Base-by-base conservation (phyloP, 176 grass and related monocot genomes). In the Ampelocalamus luodianensis region DNA sequence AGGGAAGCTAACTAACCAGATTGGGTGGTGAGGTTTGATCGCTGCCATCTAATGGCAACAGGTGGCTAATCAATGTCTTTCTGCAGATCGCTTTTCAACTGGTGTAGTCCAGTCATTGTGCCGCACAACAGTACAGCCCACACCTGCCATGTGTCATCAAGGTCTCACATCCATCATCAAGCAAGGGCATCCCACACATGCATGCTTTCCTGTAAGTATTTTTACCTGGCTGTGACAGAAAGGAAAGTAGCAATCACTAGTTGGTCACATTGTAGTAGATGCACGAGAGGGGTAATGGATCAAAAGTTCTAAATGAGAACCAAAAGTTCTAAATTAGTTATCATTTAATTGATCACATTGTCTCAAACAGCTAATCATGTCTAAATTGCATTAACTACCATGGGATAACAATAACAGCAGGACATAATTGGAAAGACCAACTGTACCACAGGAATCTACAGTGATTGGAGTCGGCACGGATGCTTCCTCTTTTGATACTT, bases 401-500 rank as follows among this genome's bases (percentile, higher is more conserved):
- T n/a, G n/a, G 65, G 40, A 43, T 70, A 74, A 32, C 6, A 51
- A 24, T n/a, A 68, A 29, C n/a, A 89, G 14, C 8, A 74, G 13
- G 42, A 29, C 29, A 71, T 63, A 85, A 70, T 60, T 27, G 26
- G 27, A 61, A 73, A 85, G 18, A 45, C 18, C 24, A 82, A 68
- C 29, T 69, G 63, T 90, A 97, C 86, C 92, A 91, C 68, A 97
- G 56, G 83, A 94, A 45, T 94, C 90, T 79, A 89, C 85, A 70
- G 70, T 15, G 6, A 90, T 77, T 72, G 86, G 82, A 76, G 74
- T 84, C 0, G 26, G 51, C 64, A 73, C 1, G 20, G 51, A 83
- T 14, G 38, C 58, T 79, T 66, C 91, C 85, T 60, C 83, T 29
- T 70, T 70, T 5, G 62, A 83, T 43, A 89, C 89, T 82, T 88